A percentile compares a stretch with the other conserved stretches of the same genome.
Evolutionary conservation across 1,284 basidiomycete species (phyloP).

Genomic region (Trametes versicolor): DNA sequence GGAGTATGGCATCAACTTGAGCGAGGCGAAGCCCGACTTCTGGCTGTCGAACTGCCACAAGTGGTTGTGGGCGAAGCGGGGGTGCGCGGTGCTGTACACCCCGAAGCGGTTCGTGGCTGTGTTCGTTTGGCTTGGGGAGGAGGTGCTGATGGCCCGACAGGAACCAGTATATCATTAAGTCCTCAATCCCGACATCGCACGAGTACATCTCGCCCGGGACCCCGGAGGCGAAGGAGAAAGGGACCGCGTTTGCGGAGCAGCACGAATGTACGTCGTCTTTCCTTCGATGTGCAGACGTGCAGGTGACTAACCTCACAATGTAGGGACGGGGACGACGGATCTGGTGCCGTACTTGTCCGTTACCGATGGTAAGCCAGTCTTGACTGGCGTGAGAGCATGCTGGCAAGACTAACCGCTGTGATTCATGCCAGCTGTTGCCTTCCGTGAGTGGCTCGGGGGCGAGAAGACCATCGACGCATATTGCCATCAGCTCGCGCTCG

Average conservation of each 20-base stretch:
- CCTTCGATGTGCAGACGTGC: neutral
- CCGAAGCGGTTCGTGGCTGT: conserved; percentile 65
- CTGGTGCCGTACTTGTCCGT: conserved; percentile 59
- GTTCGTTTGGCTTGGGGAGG: neutral
- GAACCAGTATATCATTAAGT: conserved; percentile 82
- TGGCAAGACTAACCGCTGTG: conserved; percentile 18
- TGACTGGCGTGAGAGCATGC: conserved; percentile 2
- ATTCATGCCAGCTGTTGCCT: conserved; percentile 72
- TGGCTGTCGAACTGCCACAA: conserved; percentile 89
- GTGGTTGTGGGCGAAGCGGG: conserved; percentile 82
- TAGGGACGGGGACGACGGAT: conserved; percentile 23
- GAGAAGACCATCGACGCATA: conserved; percentile 84
- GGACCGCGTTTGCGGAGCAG: conserved; percentile 63
- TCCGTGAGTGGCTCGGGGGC: conserved; percentile 85
- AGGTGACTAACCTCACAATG: conserved; percentile 50
- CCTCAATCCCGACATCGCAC: conserved; percentile 79
- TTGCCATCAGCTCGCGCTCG: conserved; percentile 77
- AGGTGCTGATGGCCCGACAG: conserved; percentile 44
- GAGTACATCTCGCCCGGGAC: conserved; percentile 59
- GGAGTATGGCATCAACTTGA: conserved; percentile 64
- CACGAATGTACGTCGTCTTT: conserved; percentile 61
- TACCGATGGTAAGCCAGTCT: conserved; percentile 54
- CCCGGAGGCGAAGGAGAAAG: conserved; percentile 23
- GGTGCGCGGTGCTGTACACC: conserved; percentile 81
- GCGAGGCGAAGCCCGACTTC: conserved; percentile 75